Evolutionary conservation across 179 eudicot genomes (phyloP).

Genomic region (Heliamphora pulchella): DNA sequence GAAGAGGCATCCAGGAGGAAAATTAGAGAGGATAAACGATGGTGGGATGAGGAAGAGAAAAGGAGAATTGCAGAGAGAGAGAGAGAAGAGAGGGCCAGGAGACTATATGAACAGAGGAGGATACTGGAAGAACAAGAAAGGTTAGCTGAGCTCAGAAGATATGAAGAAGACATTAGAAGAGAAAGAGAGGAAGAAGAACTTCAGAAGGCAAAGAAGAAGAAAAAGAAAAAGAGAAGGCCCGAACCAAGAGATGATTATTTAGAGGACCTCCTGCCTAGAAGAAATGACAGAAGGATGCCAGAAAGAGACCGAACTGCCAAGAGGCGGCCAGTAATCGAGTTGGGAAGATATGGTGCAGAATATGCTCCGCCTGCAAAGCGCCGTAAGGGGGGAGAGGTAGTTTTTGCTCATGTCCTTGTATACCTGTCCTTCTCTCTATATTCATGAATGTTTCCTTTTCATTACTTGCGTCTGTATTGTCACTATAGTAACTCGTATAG

Average conservation of each 20-base stretch:
- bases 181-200: conserved; percentile 87
- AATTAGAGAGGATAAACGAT: conserved; percentile 38
- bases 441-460: conserved; percentile 1
- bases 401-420: conserved; percentile 6
- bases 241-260: conserved; percentile 49
- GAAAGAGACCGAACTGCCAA: conserved; percentile 54
- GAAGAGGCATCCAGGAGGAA: conserved; percentile 43
- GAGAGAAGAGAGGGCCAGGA: conserved; percentile 47
- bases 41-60: conserved; percentile 75
- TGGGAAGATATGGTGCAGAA: conserved; percentile 53
- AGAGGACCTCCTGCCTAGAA: conserved; percentile 45
- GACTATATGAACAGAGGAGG: conserved; percentile 43
- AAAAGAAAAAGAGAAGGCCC: conserved; percentile 45
- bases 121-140: conserved; percentile 54
- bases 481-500: neutral
- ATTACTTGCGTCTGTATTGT: neutral
- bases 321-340: conserved; percentile 49
- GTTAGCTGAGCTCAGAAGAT: conserved; percentile 50
- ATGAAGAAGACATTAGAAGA: conserved; percentile 57
- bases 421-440: neutral
- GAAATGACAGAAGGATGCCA: conserved; percentile 46
- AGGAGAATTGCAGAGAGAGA: conserved; percentile 47
- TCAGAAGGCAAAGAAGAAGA: conserved; percentile 60
- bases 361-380: conserved; percentile 60
- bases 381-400: conserved; percentile 95